Evolutionary conservation across 1,284 basidiomycete genomes (phyloP).

Genomic region (Schizophyllum amplum): DNA sequence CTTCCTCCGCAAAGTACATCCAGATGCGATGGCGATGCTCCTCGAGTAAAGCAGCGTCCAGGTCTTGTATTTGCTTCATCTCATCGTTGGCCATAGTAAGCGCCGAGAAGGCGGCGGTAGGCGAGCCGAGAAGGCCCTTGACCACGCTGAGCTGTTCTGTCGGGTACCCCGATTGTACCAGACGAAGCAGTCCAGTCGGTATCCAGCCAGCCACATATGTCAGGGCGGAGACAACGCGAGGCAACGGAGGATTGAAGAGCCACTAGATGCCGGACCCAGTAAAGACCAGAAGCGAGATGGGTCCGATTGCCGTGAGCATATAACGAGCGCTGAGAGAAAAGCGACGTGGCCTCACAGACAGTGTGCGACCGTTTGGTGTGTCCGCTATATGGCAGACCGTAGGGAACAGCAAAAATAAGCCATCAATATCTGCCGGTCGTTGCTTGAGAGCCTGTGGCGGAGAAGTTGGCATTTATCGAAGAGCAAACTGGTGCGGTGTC

Average conservation of each 20-base stretch:
- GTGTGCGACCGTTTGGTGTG: slow-evolving; percentile 45
- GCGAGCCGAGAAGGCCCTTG: slow-evolving; percentile 37
- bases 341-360: slow-evolving; percentile 27
- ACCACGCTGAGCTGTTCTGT: slow-evolving; percentile 39
- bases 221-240: slow-evolving; percentile 31
- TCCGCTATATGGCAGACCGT: slow-evolving; percentile 44
- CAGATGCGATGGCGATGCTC: slow-evolving; percentile 31
- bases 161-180: slow-evolving; percentile 21
- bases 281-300: background rate
- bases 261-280: slow-evolving; percentile 26
- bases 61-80: slow-evolving; percentile 43
- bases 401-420: slow-evolving; percentile 48
- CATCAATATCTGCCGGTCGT: slow-evolving; percentile 26
- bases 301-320: background rate
- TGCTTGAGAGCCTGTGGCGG: slow-evolving; percentile 30
- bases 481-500: slow-evolving; percentile 5
- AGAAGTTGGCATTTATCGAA: slow-evolving; percentile 2
- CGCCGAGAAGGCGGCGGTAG: slow-evolving; percentile 35
- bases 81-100: slow-evolving; percentile 56
- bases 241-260: slow-evolving; percentile 38
- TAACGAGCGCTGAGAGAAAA: background rate
- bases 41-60: slow-evolving; percentile 35
- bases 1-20: slow-evolving; percentile 46
- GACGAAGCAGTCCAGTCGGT: slow-evolving; percentile 9
- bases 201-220: slow-evolving; percentile 18